A percentile compares a stretch with the other conserved stretches of the same genome.
Evolutionary conservation across 176 grass and related monocot species (phyloP).

Genomic region (Oryza brachyantha): DNA sequence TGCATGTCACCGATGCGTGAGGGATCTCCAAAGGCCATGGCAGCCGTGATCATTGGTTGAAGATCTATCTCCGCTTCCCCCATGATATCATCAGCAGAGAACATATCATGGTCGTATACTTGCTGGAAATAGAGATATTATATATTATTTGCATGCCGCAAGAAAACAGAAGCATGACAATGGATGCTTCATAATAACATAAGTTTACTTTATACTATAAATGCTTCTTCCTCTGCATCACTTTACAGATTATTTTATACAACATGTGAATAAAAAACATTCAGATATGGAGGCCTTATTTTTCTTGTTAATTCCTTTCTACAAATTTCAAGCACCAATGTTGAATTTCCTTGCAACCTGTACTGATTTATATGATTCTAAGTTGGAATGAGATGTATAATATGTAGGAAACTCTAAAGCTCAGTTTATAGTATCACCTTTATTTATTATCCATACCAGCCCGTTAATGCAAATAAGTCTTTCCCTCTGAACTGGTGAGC

Average conservation of each 20-base stretch:
- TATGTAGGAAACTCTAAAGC: neutral
- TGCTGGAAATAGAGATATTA: conserved; percentile 48
- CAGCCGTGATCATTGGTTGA: conserved; percentile 90
- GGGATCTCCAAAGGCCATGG: conserved; percentile 80
- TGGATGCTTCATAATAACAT: neutral
- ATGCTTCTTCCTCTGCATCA: neutral
- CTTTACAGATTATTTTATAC: neutral
- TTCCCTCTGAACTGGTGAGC: neutral
- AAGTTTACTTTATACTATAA: neutral
- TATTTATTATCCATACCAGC: neutral
- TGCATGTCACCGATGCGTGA: conserved; percentile 75
- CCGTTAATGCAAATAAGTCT: conserved; percentile 2
- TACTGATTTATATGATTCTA: neutral
- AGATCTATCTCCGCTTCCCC: conserved; percentile 95
- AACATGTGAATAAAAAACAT: neutral
- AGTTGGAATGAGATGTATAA: neutral
- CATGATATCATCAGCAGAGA: conserved; percentile 99
- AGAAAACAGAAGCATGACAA: neutral
- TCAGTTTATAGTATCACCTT: neutral
- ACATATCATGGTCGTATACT: conserved; percentile 88
- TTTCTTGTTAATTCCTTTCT: neutral
- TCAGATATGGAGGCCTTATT: neutral
- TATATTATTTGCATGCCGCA: conserved; percentile 5
- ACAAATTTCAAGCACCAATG: neutral
- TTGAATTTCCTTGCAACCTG: neutral